Evolutionary conservation across 768 basidiomycete species (phyloP).

Genomic region (Clathrus columnatus): DNA sequence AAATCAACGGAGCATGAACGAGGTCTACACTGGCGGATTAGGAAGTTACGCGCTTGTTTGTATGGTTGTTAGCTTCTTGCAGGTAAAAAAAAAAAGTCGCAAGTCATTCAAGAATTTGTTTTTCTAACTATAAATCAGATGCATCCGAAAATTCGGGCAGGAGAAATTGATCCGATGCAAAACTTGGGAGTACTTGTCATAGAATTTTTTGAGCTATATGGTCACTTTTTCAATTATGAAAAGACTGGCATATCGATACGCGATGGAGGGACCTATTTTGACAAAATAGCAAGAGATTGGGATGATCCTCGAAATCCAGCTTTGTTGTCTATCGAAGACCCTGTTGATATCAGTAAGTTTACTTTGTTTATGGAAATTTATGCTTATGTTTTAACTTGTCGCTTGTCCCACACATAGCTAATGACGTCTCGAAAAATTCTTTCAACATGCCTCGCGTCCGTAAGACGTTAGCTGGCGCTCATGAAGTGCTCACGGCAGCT

Average conservation of each 20-base stretch:
- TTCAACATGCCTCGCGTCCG: constrained; percentile 77
- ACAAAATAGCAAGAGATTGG: constrained; percentile 80
- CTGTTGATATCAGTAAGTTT: constrained; percentile 72
- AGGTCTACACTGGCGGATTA: constrained; percentile 93
- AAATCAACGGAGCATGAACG: constrained; percentile 87
- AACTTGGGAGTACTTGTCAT: constrained; percentile 92
- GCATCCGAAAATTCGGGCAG: constrained; percentile 88
- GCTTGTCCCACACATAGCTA: constrained; percentile 40
- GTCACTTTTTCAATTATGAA: constrained; percentile 83
- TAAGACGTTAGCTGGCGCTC: constrained; percentile 72
- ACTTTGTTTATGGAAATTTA: constrained; percentile 9
- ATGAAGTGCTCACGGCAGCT: constrained; percentile 54
- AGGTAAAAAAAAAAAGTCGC: constrained; percentile 36
- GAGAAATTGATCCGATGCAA: constrained; percentile 76
- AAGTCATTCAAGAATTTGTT: constrained; percentile 1
- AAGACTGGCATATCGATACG: constrained; percentile 83
- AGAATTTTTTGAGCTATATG: constrained; percentile 97
- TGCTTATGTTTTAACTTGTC: background rate
- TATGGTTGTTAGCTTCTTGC: constrained; percentile 86
- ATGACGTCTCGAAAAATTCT: constrained; percentile 88
- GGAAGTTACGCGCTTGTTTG: constrained; percentile 94
- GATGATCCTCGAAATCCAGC: constrained; percentile 43
- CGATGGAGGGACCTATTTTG: constrained; percentile 84
- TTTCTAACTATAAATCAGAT: constrained; percentile 35
- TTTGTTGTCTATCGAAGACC: constrained; percentile 86